Conservation (phyloP, 805 yeast species). For the Ogataea populi-albae region DNA sequence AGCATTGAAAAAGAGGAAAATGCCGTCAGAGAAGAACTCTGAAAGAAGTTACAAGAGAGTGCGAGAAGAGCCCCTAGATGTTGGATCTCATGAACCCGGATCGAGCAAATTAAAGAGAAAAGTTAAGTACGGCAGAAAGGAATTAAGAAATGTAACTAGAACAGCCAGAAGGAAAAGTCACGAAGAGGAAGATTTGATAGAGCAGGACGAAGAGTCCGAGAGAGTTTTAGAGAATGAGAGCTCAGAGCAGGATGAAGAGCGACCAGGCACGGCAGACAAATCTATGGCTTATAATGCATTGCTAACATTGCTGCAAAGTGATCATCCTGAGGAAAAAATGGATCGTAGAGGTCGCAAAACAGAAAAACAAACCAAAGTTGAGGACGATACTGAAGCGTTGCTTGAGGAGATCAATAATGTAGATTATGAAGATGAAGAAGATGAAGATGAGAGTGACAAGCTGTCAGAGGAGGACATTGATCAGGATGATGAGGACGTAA, state of each 20-base stretch:
- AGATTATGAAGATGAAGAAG: slow-evolving; percentile 15
- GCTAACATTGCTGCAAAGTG: slow-evolving; percentile 25
- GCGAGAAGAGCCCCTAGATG: too few species aligned
- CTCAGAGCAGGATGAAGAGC: slow-evolving; percentile 7
- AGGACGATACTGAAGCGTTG: slow-evolving; percentile 6
- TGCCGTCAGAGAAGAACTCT: too few species aligned
- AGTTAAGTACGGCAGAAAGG: slow-evolving; percentile 55
- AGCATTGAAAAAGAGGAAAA: slow-evolving; percentile 2
- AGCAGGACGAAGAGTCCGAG: slow-evolving; percentile 25
- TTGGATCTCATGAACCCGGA: too few species aligned
- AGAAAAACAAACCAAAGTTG: slow-evolving; percentile 20
- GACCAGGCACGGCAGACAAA: slow-evolving; percentile 19
- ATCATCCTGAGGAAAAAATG: slow-evolving; percentile 16
- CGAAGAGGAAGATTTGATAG: slow-evolving; percentile 30
- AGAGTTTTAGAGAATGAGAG: slow-evolving; percentile 20
- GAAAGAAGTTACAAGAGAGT: too few species aligned
- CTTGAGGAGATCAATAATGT: slow-evolving; percentile 6
- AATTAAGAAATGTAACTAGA: slow-evolving; percentile 58
- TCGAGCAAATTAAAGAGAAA: too few species aligned
- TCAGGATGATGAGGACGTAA: slow-evolving; percentile 33
- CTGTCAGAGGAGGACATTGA: slow-evolving; percentile 38
- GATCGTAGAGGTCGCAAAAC: slow-evolving; percentile 12
- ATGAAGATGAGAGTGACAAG: slow-evolving; percentile 13
- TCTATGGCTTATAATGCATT: slow-evolving; percentile 26
- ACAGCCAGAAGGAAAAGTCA: slow-evolving; percentile 43